A percentile compares a stretch with the other conserved stretches of the same genome.
phyloP scores from a whole-genome alignment of 805 yeast species.

The Myxozyma vanderwaltii region DNA sequence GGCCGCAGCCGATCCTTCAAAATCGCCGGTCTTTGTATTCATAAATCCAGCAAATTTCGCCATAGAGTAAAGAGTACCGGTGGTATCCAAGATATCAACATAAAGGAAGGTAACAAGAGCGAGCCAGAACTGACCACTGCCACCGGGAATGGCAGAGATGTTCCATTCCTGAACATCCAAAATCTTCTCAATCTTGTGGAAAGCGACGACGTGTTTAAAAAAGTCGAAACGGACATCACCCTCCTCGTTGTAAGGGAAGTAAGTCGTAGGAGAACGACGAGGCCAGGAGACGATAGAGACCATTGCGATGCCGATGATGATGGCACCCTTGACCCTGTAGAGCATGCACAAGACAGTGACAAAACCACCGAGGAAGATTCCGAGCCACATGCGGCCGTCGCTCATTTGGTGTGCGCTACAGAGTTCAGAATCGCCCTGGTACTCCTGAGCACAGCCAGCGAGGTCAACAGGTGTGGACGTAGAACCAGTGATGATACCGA shows the following conservation, averaged over 20 bases:
- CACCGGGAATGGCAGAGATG: slow-evolving; percentile 27
- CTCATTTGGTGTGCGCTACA: slow-evolving; percentile 30
- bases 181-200: slow-evolving; percentile 32
- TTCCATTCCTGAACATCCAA: slow-evolving; percentile 33
- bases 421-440: slow-evolving; percentile 23
- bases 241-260: slow-evolving; percentile 31
- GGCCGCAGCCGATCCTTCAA: slow-evolving; percentile 36
- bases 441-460: slow-evolving; percentile 33
- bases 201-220: slow-evolving; percentile 33
- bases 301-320: slow-evolving; percentile 32
- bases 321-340: slow-evolving; percentile 35
- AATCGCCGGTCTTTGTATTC: slow-evolving; percentile 32
- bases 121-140: slow-evolving; percentile 32
- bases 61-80: slow-evolving; percentile 36
- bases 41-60: slow-evolving; percentile 34
- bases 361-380: slow-evolving; percentile 35
- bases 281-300: slow-evolving; percentile 36
- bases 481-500: slow-evolving; percentile 33
- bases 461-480: slow-evolving; percentile 34
- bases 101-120: slow-evolving; percentile 35
- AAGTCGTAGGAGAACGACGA: slow-evolving; percentile 27
- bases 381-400: slow-evolving; percentile 34
- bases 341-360: slow-evolving; percentile 32
- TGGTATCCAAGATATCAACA: slow-evolving; percentile 35
- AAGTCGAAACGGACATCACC: slow-evolving; percentile 33